Conservation (phyloP, 352 stramenopile species). For the Phytophthora crassamura region DNA sequence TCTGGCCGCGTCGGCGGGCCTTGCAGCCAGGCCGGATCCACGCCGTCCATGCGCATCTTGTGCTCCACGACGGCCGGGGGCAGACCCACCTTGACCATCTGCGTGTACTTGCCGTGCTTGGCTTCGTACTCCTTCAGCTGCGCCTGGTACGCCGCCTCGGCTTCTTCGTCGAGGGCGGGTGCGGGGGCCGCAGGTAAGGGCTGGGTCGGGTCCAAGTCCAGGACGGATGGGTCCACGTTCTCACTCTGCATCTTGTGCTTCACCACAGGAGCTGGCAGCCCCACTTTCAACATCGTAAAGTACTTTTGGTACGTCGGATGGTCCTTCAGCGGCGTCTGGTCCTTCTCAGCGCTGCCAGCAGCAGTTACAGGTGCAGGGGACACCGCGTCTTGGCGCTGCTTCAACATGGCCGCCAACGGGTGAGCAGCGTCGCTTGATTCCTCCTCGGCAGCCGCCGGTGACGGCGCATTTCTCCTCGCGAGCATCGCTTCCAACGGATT, state of each 20-base stretch:
- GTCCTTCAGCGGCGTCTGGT: constrained; percentile 60
- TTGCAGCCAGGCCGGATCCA: constrained; percentile 70
- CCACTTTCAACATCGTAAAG: constrained; percentile 88
- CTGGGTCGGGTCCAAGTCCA: constrained; percentile 74
- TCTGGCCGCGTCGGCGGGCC: constrained; percentile 50
- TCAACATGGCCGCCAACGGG: constrained; percentile 51
- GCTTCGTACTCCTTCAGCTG: constrained; percentile 70
- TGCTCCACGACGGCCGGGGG: constrained; percentile 73
- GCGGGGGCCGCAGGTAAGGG: constrained; percentile 38
- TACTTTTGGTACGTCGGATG: constrained; percentile 77
- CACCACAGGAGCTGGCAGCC: constrained; percentile 64
- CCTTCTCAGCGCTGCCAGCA: constrained; percentile 19
- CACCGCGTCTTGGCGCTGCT: constrained; percentile 32
- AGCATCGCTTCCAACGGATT: constrained; percentile 58
- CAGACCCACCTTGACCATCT: constrained; percentile 86
- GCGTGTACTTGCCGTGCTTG: constrained; percentile 74
- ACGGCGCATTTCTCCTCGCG: constrained; percentile 33
- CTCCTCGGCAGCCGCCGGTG: constrained; percentile 9
- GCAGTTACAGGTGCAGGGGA: constrained; percentile 7
- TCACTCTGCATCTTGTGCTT: constrained; percentile 84
- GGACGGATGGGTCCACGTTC: constrained; percentile 59
- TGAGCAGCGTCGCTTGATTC: constrained; percentile 20
- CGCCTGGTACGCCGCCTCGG: constrained; percentile 55
- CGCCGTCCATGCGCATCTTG: constrained; percentile 86
- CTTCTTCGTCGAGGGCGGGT: constrained; percentile 38